Conservation (phyloP, 2,329 filamentous ascomycete species). For the Aspergillus thermomutatus region DNA sequence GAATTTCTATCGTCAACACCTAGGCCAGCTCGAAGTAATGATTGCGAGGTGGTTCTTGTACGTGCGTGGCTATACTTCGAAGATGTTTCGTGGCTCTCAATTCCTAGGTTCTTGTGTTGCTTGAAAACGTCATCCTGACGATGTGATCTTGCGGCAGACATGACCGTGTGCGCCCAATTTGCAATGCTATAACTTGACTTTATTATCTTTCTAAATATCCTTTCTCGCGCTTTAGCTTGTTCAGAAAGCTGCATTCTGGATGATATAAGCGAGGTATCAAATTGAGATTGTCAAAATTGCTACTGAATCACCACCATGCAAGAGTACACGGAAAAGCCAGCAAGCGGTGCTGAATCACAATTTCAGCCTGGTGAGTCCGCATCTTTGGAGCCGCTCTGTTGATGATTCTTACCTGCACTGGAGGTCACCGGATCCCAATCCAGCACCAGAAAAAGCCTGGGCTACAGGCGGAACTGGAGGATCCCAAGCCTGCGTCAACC, state of each 20-base stretch:
- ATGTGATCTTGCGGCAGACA: not conserved
- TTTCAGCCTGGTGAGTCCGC: conserved; percentile 29
- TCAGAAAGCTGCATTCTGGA: not conserved
- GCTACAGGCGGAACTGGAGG: conserved; percentile 53
- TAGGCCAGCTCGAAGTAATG: not conserved
- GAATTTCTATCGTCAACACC: not conserved
- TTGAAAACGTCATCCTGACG: not conserved
- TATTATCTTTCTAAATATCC: not conserved
- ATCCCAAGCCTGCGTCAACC: conserved; percentile 59
- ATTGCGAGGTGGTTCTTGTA: not conserved
- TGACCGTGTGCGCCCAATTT: not conserved
- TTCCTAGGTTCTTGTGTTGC: not conserved
- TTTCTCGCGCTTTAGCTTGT: not conserved
- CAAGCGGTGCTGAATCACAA: conserved; percentile 24
- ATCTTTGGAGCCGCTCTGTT: not conserved
- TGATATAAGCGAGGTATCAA: not conserved
- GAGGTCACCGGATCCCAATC: conserved; percentile 51
- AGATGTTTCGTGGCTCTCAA: not conserved
- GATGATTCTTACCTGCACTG: not conserved
- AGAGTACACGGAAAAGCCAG: conserved; percentile 11
- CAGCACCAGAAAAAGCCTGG: conserved; percentile 54
- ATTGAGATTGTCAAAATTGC: not conserved
- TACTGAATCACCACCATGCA: conserved; percentile 10
- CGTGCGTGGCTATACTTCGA: not conserved
- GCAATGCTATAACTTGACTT: not conserved